These are phyloP conservation scores for Pleurotus eryngii DNA, from an alignment of 768 basidiomycete species.

Conservation along the genomic window DNA sequence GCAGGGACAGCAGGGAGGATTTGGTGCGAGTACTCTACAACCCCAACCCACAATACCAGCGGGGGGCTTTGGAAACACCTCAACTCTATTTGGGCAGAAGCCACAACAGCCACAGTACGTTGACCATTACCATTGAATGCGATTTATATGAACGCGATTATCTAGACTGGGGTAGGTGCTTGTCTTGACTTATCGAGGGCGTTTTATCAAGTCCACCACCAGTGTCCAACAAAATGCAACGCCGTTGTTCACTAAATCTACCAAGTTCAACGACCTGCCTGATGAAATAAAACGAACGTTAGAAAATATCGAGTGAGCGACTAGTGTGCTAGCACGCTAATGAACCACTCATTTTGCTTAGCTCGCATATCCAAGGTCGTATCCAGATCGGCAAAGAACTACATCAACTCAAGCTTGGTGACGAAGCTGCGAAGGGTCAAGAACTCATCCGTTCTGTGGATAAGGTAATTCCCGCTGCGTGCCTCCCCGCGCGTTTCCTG, in stretches of 20 bases:
- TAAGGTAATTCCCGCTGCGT: constrained; percentile 41
- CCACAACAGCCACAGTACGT: constrained; percentile 28
- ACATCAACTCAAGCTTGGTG: constrained; percentile 71
- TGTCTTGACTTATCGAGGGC: background rate
- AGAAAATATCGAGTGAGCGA: constrained; percentile 67
- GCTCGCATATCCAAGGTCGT: constrained; percentile 71
- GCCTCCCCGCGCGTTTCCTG: background rate
- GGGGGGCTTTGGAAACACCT: constrained; percentile 19
- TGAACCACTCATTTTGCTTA: constrained; percentile 23
- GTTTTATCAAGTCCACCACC: constrained; percentile 14
- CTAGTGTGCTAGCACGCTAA: background rate
- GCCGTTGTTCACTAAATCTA: constrained; percentile 49
- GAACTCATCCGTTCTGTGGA: constrained; percentile 64
- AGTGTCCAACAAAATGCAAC: constrained; percentile 12
- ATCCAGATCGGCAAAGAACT: constrained; percentile 79
- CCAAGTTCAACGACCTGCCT: constrained; percentile 82
- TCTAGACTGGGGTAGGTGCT: constrained; percentile 17
- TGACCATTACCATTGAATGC: background rate
- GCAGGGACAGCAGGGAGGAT: constrained; percentile 20
- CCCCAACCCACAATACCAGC: constrained; percentile 28
- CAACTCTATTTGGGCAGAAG: constrained; percentile 27
- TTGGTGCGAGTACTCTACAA: constrained; percentile 18
- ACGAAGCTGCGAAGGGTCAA: constrained; percentile 70
- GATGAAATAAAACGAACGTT: constrained; percentile 62
- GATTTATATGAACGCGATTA: background rate